Evolutionary conservation across 75 land plant species (phyloP).

Genomic region (Pinus tabuliformis): DNA sequence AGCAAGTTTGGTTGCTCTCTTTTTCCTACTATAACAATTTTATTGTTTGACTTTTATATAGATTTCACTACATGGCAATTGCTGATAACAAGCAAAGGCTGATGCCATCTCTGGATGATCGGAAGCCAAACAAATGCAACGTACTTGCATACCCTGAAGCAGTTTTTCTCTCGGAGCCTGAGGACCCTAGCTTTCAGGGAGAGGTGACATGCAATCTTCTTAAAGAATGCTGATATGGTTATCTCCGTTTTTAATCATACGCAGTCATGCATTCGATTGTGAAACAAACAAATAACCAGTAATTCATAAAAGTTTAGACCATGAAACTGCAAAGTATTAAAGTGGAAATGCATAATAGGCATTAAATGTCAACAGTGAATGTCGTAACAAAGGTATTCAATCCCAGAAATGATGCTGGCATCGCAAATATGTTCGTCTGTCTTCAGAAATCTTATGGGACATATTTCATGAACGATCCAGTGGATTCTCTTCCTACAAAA

Average conservation of each 20-base stretch:
- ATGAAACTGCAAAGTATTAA: neutral
- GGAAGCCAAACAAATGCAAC: conserved; percentile 45
- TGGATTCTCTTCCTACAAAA: neutral
- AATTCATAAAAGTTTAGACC: neutral
- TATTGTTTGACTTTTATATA: conserved; percentile 18
- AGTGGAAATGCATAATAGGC: neutral
- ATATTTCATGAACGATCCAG: neutral
- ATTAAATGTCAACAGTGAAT: neutral
- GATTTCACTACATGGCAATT: conserved; percentile 88
- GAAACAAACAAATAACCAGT: neutral
- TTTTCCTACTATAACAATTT: conserved; percentile 5
- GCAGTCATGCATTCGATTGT: neutral
- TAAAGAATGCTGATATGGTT: neutral
- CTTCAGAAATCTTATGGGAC: neutral
- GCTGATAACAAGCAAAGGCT: conserved; percentile 63
- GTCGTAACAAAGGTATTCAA: neutral
- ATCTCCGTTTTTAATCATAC: neutral
- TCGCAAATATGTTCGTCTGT: neutral
- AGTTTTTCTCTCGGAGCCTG: conserved; percentile 58
- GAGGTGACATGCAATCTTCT: conserved; percentile 51
- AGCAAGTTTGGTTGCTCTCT: neutral
- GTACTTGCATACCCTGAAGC: conserved; percentile 86
- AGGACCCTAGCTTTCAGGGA: conserved; percentile 54
- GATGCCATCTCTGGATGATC: conserved; percentile 81
- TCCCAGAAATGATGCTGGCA: neutral